phyloP scores from a whole-genome alignment of 129 eudicot species.

The Ambrosia trifida region DNA sequence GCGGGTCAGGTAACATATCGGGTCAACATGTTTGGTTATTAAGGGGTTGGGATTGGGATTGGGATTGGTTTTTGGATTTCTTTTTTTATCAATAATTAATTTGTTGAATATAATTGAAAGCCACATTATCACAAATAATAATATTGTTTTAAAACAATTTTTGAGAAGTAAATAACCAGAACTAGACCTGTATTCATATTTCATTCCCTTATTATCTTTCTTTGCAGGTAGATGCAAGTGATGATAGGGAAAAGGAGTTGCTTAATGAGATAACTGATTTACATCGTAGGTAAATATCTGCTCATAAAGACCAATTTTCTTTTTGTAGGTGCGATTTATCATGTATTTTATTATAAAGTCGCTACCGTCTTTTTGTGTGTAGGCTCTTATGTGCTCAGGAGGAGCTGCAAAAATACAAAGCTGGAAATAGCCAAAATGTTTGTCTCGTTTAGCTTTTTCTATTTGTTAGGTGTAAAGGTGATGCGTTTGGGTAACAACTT shows the following conservation, averaged over 20 bases:
- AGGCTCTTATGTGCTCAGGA: conserved; percentile 77
- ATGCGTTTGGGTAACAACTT: neutral
- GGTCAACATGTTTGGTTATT: neutral
- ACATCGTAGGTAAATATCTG: conserved; percentile 61
- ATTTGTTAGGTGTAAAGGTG: conserved; percentile 7
- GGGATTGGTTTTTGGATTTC: neutral
- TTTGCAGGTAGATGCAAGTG: conserved; percentile 64
- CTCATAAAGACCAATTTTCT: neutral
- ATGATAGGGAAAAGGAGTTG: conserved; percentile 79
- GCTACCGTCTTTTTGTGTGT: neutral
- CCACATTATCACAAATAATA: neutral
- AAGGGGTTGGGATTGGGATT: neutral
- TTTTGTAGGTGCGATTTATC: neutral
- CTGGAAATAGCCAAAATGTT: conserved; percentile 49
- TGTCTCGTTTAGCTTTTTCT: neutral
- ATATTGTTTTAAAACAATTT: too few species aligned
- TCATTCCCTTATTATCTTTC: neutral
- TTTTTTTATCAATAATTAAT: neutral
- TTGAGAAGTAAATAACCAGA: neutral
- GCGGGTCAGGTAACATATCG: neutral
- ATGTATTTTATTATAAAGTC: neutral
- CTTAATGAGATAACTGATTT: conserved; percentile 66
- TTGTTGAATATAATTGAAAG: neutral
- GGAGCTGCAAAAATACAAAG: conserved; percentile 77
- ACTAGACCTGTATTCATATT: neutral